A percentile compares a stretch with the other conserved stretches of the same genome.
These are phyloP conservation scores for Lipomyces sp. DNA, from an alignment of 805 yeast species.

Conservation along the genomic window DNA sequence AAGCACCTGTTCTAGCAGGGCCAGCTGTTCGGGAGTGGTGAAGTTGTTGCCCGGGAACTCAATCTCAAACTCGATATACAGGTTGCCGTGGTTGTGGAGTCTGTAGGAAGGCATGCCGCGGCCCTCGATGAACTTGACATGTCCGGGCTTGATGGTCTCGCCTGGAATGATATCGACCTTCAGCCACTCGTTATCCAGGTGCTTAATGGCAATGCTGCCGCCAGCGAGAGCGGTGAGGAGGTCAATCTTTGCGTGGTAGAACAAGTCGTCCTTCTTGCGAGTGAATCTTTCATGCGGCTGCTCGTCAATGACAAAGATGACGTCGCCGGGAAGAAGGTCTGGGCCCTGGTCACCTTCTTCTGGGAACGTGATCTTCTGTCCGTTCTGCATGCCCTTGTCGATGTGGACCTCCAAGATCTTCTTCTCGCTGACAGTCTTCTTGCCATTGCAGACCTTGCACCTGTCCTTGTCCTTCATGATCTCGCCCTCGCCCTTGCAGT, in stretches of 20 bases:
- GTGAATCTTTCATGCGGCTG: conserved; percentile 78
- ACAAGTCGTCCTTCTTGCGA: conserved; percentile 86
- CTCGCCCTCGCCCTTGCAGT: conserved; percentile 89
- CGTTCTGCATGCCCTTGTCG: conserved; percentile 95
- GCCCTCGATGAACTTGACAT: conserved; percentile 74
- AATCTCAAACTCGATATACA: conserved; percentile 78
- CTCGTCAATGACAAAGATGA: conserved; percentile 85
- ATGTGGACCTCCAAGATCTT: conserved; percentile 91
- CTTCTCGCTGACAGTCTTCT: conserved; percentile 81
- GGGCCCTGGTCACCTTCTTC: conserved; percentile 99
- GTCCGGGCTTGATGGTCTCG: conserved; percentile 85
- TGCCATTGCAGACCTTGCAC: conserved; percentile 84
- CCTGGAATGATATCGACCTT: conserved; percentile 84
- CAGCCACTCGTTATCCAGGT: conserved; percentile 86
- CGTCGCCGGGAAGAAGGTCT: conserved; percentile 93
- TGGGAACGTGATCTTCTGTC: conserved; percentile 82
- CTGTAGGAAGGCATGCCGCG: conserved; percentile 98
- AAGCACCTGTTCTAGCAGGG: conserved; percentile 67
- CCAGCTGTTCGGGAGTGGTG: conserved; percentile 63
- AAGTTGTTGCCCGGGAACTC: conserved; percentile 81
- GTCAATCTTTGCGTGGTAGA: conserved; percentile 82
- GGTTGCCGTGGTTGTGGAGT: conserved; percentile 83
- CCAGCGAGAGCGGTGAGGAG: conserved; percentile 94
- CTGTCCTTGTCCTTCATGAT: conserved; percentile 81
- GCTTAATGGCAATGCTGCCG: conserved; percentile 84